phyloP scores from a whole-genome alignment of 257 asterid genomes.

The Avicennia marina region DNA sequence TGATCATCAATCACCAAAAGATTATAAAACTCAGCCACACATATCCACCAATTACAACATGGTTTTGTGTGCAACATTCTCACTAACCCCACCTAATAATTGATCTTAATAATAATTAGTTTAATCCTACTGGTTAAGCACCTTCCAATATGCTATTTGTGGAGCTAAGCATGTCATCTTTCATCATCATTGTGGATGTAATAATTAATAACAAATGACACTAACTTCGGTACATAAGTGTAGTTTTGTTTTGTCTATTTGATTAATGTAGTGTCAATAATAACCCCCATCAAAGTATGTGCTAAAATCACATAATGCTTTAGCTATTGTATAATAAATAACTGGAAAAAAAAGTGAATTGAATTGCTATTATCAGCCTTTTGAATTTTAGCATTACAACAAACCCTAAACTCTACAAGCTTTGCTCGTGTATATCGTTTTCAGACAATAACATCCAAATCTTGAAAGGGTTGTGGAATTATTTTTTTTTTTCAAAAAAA shows the following conservation, averaged over 20 bases:
- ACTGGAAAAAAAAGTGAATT: too few species aligned
- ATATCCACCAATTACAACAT: slow-evolving; percentile 48
- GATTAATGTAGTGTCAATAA: too few species aligned
- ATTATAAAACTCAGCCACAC: slow-evolving; percentile 36
- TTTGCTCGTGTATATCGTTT: background rate
- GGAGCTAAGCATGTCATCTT: slow-evolving; percentile 22
- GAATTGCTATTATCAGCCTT: too few species aligned
- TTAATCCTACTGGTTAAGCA: slow-evolving; percentile 20
- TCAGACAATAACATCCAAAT: background rate
- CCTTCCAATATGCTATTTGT: slow-evolving; percentile 17
- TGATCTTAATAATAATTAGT: slow-evolving; percentile 19
- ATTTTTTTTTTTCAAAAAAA: background rate
- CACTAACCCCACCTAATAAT: slow-evolving; percentile 43
- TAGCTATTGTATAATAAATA: background rate
- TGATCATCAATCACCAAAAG: slow-evolving; percentile 9
- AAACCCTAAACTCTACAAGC: too few species aligned
- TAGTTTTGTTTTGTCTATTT: background rate
- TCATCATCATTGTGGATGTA: slow-evolving; percentile 2
- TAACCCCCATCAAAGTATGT: background rate
- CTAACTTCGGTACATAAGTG: background rate
- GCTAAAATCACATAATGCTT: background rate
- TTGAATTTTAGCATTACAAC: too few species aligned
- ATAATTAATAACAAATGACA: background rate
- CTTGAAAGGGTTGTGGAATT: background rate
- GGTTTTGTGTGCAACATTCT: slow-evolving; percentile 35